phyloP scores from a whole-genome alignment of 208 protist genomes.

The Trypanosoma boissoni region DNA sequence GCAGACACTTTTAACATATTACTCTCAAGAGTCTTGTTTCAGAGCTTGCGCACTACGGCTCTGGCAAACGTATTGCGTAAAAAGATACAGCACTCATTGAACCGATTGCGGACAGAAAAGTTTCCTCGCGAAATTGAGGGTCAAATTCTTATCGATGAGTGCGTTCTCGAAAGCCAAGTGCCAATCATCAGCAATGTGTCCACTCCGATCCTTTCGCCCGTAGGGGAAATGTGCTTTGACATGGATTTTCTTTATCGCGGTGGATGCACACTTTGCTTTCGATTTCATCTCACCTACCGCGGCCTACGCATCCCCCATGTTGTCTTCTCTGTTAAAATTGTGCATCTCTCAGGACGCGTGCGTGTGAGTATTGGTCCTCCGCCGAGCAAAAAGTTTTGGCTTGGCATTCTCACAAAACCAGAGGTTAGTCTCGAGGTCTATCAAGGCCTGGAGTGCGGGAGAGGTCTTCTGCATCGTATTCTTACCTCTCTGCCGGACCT shows the following conservation, averaged over 20 bases:
- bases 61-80: conserved; percentile 41
- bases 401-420: conserved; percentile 62
- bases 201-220: conserved; percentile 43
- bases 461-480: conserved; percentile 73
- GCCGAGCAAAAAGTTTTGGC: conserved; percentile 85
- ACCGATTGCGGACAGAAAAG: conserved; percentile 54
- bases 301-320: conserved; percentile 77
- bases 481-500: conserved; percentile 73
- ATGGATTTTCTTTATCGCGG: conserved; percentile 81
- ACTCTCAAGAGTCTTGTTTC: conserved; percentile 71
- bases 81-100: conserved; percentile 63
- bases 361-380: conserved; percentile 83
- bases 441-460: conserved; percentile 50
- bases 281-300: conserved; percentile 62
- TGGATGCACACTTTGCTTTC: conserved; percentile 61
- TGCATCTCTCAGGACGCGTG: conserved; percentile 52
- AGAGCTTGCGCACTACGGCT: conserved; percentile 57
- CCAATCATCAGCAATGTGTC: conserved; percentile 76
- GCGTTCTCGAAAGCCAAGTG: conserved; percentile 62
- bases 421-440: conserved; percentile 51
- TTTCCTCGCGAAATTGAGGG: conserved; percentile 76
- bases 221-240: conserved; percentile 81
- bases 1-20: conserved; percentile 71
- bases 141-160: conserved; percentile 70
- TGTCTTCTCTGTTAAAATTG: conserved; percentile 57